These are phyloP conservation scores for Plasmodium knowlesi DNA, from an alignment of 169 alveolate species.

Conservation along the genomic window DNA sequence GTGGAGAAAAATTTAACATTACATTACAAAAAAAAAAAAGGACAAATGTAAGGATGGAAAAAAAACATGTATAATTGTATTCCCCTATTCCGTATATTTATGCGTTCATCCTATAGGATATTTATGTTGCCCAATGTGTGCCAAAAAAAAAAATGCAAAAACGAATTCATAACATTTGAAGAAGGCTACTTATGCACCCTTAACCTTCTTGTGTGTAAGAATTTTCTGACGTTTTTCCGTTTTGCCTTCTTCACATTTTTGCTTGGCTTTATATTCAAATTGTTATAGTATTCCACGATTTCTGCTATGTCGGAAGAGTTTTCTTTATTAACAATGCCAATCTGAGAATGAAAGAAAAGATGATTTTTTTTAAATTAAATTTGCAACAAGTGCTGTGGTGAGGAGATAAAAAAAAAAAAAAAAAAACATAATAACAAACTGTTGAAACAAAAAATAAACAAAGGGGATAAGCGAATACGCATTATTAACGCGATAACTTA, in stretches of 20 bases:
- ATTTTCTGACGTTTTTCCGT: conserved; percentile 22
- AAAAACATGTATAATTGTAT: not conserved
- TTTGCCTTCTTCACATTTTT: conserved; percentile 34
- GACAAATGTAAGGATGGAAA: not conserved
- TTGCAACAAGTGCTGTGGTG: not conserved
- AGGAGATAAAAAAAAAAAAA: not conserved
- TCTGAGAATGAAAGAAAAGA: conserved; percentile 26
- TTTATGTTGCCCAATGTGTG: not conserved
- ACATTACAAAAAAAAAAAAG: not conserved
- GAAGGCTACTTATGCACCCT: conserved; percentile 1
- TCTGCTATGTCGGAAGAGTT: conserved; percentile 25
- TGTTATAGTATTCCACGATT: conserved; percentile 43
- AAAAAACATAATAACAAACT: not conserved
- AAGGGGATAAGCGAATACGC: not conserved
- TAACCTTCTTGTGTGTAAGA: conserved; percentile 14
- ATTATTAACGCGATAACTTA: not conserved
- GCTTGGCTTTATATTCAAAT: conserved; percentile 12
- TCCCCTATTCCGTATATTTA: not conserved
- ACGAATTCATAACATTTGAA: conserved; percentile 3
- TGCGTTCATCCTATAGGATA: not conserved
- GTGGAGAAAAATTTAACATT: not conserved
- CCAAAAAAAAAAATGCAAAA: not conserved
- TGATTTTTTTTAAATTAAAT: not conserved
- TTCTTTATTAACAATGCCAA: conserved; percentile 50
- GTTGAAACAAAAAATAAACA: not conserved